Conservation (phyloP, 116 monocot species). For the Cymodocea nodosa region DNA sequence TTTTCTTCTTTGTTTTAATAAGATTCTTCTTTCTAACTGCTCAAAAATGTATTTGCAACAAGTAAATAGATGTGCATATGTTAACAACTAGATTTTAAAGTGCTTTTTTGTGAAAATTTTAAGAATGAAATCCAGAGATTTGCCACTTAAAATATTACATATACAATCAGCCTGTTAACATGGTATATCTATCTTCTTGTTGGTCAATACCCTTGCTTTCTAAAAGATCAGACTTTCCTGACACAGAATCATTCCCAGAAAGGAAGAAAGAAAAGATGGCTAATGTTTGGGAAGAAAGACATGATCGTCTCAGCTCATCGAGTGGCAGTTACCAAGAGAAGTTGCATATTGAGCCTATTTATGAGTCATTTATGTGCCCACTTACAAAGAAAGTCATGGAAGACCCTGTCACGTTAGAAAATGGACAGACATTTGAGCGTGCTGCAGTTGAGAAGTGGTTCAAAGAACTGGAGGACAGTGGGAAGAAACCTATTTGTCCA, state of each 20-base stretch:
- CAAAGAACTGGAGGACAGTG: conserved; percentile 54
- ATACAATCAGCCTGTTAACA: too few species aligned
- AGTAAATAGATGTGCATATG: too few species aligned
- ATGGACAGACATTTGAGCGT: conserved; percentile 83
- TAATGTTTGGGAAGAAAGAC: conserved; percentile 16
- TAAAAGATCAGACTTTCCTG: background rate
- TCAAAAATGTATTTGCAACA: too few species aligned
- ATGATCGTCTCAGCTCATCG: conserved; percentile 16
- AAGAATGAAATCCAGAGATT: too few species aligned
- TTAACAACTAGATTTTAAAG: too few species aligned
- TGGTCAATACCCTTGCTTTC: background rate
- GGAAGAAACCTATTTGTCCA: conserved; percentile 62
- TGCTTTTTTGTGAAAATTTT: too few species aligned
- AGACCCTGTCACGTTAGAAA: conserved; percentile 87
- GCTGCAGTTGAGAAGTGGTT: conserved; percentile 90
- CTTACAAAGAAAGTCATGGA: conserved; percentile 77
- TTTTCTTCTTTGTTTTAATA: too few species aligned
- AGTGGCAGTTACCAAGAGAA: conserved; percentile 43
- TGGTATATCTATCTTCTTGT: too few species aligned
- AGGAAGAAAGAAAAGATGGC: conserved; percentile 6
- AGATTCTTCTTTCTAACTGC: too few species aligned
- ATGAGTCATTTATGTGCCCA: conserved; percentile 76
- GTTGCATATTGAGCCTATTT: conserved; percentile 43
- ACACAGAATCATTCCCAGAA: background rate
- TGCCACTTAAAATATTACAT: too few species aligned